phyloP scores from a whole-genome alignment of 176 grass and related monocot genomes.

The Puccinellia tenuiflora region DNA sequence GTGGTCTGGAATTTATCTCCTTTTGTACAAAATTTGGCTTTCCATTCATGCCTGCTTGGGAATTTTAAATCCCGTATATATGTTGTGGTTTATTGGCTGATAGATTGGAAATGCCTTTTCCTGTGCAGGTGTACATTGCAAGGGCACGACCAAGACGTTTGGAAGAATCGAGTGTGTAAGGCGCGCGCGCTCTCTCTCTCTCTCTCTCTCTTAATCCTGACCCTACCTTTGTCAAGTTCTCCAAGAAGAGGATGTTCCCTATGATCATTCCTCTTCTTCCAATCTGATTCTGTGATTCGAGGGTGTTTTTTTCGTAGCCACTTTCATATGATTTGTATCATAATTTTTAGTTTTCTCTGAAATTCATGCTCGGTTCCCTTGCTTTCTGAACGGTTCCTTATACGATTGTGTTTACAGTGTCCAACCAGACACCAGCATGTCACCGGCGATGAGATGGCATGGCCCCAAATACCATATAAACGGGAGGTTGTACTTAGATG shows the following conservation, averaged over 20 bases:
- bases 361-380: background rate
- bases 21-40: background rate
- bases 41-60: background rate
- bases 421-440: background rate
- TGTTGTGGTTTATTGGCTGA: background rate
- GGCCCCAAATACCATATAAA: background rate
- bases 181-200: background rate
- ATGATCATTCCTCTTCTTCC: background rate
- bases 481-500: constrained; percentile 27
- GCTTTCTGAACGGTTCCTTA: background rate
- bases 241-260: background rate
- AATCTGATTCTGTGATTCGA: background rate
- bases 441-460: background rate
- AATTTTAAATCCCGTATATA: background rate
- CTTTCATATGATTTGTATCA: background rate
- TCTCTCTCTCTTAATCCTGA: background rate
- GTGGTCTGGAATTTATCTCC: background rate
- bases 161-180: background rate
- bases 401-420: background rate
- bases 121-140: background rate
- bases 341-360: background rate
- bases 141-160: background rate
- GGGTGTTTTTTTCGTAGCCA: background rate
- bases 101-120: background rate
- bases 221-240: background rate